phyloP scores from a whole-genome alignment of 2,329 filamentous ascomycete species.

The Thelonectria blattea region DNA sequence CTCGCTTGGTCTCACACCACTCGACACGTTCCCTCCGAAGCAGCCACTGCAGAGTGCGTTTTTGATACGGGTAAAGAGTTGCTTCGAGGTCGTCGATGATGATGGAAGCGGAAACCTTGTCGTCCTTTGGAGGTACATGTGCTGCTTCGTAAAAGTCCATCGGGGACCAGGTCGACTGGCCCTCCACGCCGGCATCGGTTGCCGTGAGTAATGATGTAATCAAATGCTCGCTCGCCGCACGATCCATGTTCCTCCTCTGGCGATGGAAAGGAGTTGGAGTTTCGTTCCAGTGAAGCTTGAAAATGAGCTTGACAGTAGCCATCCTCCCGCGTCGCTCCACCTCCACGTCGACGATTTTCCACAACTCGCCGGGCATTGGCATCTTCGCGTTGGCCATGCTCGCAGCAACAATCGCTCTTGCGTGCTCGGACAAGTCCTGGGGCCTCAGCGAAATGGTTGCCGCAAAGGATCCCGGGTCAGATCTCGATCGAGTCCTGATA shows the following conservation, averaged over 20 bases:
- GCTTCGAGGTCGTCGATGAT: conserved; percentile 53
- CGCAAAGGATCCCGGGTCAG: conserved; percentile 12
- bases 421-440: conserved; percentile 30
- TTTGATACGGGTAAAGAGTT: conserved; percentile 74
- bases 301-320: conserved; percentile 41
- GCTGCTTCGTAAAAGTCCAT: conserved; percentile 74
- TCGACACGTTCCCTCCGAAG: conserved; percentile 67
- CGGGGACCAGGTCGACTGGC: conserved; percentile 47
- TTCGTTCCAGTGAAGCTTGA: conserved; percentile 52
- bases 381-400: conserved; percentile 21
- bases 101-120: conserved; percentile 47
- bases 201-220: conserved; percentile 46
- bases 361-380: conserved; percentile 42
- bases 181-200: neutral
- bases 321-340: conserved; percentile 38
- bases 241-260: conserved; percentile 10
- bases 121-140: conserved; percentile 60
- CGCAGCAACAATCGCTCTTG: conserved; percentile 29
- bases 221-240: conserved; percentile 41
- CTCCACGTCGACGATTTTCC: conserved; percentile 41
- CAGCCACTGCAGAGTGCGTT: conserved; percentile 73
- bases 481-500: conserved; percentile 25
- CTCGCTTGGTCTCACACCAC: conserved; percentile 44
- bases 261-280: conserved; percentile 40
- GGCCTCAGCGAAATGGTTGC: conserved; percentile 31